Percentiles rank a stretch among this genome's conserved stretches.
phyloP scores from a whole-genome alignment of 2,329 filamentous ascomycete genomes.

The Talaromyces atroroseus region DNA sequence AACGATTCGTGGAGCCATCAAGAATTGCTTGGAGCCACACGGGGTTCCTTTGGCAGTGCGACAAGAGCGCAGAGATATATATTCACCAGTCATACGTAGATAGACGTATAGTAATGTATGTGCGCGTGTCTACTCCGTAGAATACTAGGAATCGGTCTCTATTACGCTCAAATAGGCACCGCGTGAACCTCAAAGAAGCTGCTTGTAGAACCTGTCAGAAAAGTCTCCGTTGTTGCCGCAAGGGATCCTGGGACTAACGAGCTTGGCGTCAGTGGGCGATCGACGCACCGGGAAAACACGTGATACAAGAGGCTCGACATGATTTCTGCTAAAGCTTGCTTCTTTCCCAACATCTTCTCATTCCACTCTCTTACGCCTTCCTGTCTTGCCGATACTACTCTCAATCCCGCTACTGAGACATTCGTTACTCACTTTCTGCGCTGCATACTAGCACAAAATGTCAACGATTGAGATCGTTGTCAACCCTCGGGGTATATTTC shows the following conservation, averaged over 20 bases:
- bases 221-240: background rate
- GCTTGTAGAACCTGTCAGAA: background rate
- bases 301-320: background rate
- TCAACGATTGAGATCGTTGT: slow-evolving; percentile 28
- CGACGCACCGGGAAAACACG: background rate
- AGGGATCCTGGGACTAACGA: slow-evolving; percentile 1
- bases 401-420: background rate
- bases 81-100: background rate
- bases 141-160: background rate
- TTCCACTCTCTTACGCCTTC: background rate
- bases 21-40: background rate
- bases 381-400: background rate
- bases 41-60: too few relatives aligned
- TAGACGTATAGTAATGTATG: too few relatives aligned
- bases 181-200: background rate
- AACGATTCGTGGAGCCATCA: too few relatives aligned
- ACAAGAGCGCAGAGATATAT: background rate
- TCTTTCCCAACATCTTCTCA: background rate
- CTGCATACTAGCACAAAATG: background rate
- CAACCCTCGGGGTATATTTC: slow-evolving; percentile 25
- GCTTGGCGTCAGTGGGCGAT: background rate
- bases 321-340: background rate
- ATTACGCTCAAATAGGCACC: background rate
- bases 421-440: background rate
- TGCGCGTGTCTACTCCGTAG: background rate